Evolutionary conservation across 2,329 filamentous ascomycete species (phyloP), one percentile per base, ranked within the genome.

Genomic region (Chrysoporthe cubensis): DNA sequence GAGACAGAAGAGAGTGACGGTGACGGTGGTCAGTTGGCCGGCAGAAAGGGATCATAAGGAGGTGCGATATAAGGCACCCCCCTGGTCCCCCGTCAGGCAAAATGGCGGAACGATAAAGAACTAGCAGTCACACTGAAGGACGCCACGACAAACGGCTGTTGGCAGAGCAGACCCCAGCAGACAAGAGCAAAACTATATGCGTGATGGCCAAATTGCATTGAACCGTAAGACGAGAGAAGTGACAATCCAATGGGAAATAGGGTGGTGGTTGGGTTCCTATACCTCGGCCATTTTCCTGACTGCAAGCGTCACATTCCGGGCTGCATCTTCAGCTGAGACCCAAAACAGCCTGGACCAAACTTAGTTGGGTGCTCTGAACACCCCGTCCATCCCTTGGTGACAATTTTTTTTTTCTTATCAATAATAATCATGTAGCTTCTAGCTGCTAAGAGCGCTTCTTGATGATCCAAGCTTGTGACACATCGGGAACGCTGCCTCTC

Each of bases 251-350:
- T 26, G n/a, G 26, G 26, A 26, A 26, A 26, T 26, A 26, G 26
- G 26, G 26, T 26, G 26, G 26, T 26, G 37, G 37, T 40, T 40
- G 5, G 37, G 37, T 40, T 40, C 37, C 37, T 40, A 40, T 40
- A 18, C 26, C 50, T 54, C 50, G 50, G 50, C 14, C 34, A 50
- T 9, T 21, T 42, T 48, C 58, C 26, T 50, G 26, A 32, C 14
- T 52, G 43, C 60, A 34, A 18, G 26, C 26, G 21, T 48, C 44
- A 16, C 60, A 62, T 34, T 46, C 60, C 43, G 60, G 60, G 60
- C 60, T 46, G 44, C 60, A 52, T 62, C 60, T 48, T 62, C 60
- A 62, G 60, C 60, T 48, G 32, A 48, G 60, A 52, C 37, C 60
- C 34, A 50, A 48, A 9, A 32, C 42, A 40, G 14, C 54, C 60